A percentile compares a stretch with the other conserved stretches of the same genome.
phyloP scores from a whole-genome alignment of 768 basidiomycete genomes.

The Psilocybe tampanensis region DNA sequence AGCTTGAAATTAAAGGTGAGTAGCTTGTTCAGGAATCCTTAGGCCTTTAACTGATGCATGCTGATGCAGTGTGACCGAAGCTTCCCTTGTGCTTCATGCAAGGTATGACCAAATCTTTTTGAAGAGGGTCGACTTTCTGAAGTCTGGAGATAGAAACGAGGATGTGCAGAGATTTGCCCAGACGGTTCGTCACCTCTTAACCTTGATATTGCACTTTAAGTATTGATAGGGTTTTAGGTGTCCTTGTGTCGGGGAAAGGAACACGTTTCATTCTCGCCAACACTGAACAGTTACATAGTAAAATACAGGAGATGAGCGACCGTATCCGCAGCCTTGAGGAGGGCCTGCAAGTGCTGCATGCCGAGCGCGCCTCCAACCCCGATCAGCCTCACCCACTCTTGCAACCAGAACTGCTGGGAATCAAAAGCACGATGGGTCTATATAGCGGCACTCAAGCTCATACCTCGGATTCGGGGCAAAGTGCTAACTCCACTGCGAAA shows the following conservation, averaged over 20 bases:
- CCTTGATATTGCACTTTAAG: not conserved
- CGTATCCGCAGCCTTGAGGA: constrained; percentile 66
- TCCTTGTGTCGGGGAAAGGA: constrained; percentile 66
- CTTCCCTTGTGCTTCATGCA: constrained; percentile 52
- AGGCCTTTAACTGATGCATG: constrained; percentile 11
- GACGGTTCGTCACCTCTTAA: constrained; percentile 42
- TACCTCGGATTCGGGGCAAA: constrained; percentile 12
- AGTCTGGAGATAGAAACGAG: constrained; percentile 48
- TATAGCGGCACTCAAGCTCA: constrained; percentile 35
- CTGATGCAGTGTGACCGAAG: constrained; percentile 48
- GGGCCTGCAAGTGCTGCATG: constrained; percentile 41
- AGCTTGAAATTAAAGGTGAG: constrained; percentile 63
- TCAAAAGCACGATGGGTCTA: constrained; percentile 59
- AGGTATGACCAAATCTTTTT: constrained; percentile 23
- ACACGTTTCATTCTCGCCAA: constrained; percentile 71
- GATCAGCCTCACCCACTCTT: constrained; percentile 50
- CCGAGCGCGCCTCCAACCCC: constrained; percentile 28
- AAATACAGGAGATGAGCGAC: constrained; percentile 69
- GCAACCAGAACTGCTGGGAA: constrained; percentile 45
- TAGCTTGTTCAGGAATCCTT: not conserved
- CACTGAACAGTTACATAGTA: constrained; percentile 64
- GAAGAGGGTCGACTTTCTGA: not conserved
- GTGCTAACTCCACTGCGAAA: constrained; percentile 1
- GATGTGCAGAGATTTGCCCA: constrained; percentile 68
- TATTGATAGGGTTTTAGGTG: constrained; percentile 39